phyloP scores from a whole-genome alignment of 495 filamentous ascomycete genomes.

The Antarctomyces pellizariae region DNA sequence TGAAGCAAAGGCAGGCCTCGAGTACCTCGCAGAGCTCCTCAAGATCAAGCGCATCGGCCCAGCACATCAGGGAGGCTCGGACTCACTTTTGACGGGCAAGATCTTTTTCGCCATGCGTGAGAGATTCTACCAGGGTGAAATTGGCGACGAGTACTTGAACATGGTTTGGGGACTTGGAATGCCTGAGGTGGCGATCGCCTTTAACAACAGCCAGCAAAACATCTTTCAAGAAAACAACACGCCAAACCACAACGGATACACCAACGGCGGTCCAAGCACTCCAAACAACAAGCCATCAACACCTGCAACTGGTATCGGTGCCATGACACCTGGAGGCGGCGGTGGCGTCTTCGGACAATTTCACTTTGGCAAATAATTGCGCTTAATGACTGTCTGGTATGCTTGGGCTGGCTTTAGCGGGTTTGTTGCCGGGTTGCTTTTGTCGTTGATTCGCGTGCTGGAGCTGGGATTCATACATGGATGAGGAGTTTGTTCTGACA shows the following conservation, averaged over 20 bases:
- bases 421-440: background rate
- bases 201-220: conserved; percentile 12
- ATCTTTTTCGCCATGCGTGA: conserved; percentile 80
- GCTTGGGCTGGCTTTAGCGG: no score
- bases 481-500: background rate
- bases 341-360: conserved; percentile 38
- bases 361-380: conserved; percentile 19
- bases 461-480: background rate
- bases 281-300: conserved; percentile 38
- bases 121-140: conserved; percentile 61
- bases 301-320: conserved; percentile 29
- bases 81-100: conserved; percentile 77
- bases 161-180: conserved; percentile 67
- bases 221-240: conserved; percentile 18
- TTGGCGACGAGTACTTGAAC: conserved; percentile 50
- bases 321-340: conserved; percentile 45
- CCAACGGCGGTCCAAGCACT: conserved; percentile 43
- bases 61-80: conserved; percentile 77
- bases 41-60: conserved; percentile 66
- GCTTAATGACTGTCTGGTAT: conserved; percentile 1
- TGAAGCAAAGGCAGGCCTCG: conserved; percentile 67
- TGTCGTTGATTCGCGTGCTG: background rate
- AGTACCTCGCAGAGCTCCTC: conserved; percentile 82
- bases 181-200: conserved; percentile 15
- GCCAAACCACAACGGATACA: conserved; percentile 29